Evolutionary conservation across 306 rosid species (phyloP).

Genomic region (Trichosanthes truncata): DNA sequence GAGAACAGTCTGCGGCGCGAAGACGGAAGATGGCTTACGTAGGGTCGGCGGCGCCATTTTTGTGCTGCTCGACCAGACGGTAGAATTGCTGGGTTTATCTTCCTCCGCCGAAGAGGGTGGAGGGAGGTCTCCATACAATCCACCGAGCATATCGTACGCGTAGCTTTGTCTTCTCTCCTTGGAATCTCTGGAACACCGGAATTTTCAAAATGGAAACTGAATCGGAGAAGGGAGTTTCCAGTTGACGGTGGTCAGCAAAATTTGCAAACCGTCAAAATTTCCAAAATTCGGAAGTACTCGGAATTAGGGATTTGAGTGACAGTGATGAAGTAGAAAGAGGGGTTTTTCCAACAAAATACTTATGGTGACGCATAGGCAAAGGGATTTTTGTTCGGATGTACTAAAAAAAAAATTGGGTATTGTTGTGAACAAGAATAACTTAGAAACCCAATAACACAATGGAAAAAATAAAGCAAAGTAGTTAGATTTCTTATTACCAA

Average conservation of each 20-base stretch:
- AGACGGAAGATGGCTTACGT: slow-evolving; percentile 62
- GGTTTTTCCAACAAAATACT: neutral
- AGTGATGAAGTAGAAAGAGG: neutral
- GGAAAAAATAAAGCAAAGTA: no score
- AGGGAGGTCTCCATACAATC: slow-evolving; percentile 92
- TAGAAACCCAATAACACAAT: no score
- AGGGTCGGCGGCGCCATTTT: slow-evolving; percentile 97
- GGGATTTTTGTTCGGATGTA: no score
- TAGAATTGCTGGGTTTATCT: slow-evolving; percentile 62
- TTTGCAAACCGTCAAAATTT: neutral
- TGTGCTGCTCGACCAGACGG: slow-evolving; percentile 86
- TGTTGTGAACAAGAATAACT: no score
- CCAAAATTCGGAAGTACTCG: neutral
- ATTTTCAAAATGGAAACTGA: neutral
- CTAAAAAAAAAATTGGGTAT: no score
- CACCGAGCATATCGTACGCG: slow-evolving; percentile 55
- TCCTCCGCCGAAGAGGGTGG: slow-evolving; percentile 94
- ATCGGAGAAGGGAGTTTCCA: neutral
- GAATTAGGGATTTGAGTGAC: neutral
- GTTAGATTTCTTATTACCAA: no score
- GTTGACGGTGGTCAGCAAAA: neutral
- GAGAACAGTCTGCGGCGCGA: slow-evolving; percentile 56
- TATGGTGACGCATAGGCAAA: no score
- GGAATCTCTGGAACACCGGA: slow-evolving; percentile 11
- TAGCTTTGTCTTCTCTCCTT: neutral